Base-by-base conservation (phyloP, 2,329 filamentous ascomycete species). In the Colletotrichum somersetense region DNA sequence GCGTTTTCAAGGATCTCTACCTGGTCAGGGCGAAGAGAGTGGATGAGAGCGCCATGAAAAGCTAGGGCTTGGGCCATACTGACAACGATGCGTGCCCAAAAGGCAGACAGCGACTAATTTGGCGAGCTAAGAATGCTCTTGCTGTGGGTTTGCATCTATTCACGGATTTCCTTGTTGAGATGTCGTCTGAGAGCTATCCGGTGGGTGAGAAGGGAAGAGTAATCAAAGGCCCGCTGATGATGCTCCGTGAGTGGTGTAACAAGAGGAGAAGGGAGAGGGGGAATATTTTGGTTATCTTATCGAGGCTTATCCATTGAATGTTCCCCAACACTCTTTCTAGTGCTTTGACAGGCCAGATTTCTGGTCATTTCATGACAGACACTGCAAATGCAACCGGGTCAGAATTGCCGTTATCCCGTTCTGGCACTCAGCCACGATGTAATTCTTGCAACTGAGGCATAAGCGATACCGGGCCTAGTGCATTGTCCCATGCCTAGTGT, bases 21-120 rank as follows among this genome's bases (percentile, higher is more conserved):
- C 12, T 79, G 72, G 0, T 77, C 74, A 2, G 77, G 78, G 3
- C 75, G 75, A 4, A 76, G 75, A 4, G 83, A 84, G 72, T 87
- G 84, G 62, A 86, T 81, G 46, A 85, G 55, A 6, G 81, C 81
- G 66, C 84, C 85, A 71, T 85, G 79, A 62, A 85, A 84, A 70
- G 78, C 73, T 11, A 18, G 8, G 11, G 58, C 30, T 11, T 59
- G 20, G 3, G 5, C 55, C 55, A 58, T 58, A n/a, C 3, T 58
- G 55, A 58, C 35, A 26, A 18, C 2, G 20, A 11, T n/a, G 18
- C 18, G 1, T 2, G 26, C 2, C 1, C 30, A 26, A 35, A 12
- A 55, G 8, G 10, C 16, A 35, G 18, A 35, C 5, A 5, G 8
- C 1, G 8, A 55, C 18, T 26, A 23, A 10, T 7, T 33, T 26